phyloP scores from a whole-genome alignment of 805 yeast species.

The Torulaspora gathmanii region DNA sequence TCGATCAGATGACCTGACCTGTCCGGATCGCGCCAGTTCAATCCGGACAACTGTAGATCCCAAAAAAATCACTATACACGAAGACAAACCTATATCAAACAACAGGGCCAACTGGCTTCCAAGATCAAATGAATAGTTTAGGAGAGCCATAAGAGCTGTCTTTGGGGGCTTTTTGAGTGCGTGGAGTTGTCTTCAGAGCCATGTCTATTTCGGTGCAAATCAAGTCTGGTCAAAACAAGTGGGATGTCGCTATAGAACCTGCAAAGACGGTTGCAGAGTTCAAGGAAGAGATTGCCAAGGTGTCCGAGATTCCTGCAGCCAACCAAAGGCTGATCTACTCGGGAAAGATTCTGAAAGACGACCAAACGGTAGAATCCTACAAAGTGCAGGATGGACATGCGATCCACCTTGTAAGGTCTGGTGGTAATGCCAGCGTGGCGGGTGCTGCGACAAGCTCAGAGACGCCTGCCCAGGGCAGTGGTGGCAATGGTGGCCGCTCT shows the following conservation, averaged over 20 bases:
- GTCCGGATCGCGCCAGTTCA: not conserved
- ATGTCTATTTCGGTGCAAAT: constrained; percentile 32
- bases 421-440: constrained; percentile 36
- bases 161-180: not conserved
- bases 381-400: constrained; percentile 84
- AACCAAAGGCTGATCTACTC: constrained; percentile 88
- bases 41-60: not conserved
- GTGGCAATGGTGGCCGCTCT: constrained; percentile 16
- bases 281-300: constrained; percentile 58
- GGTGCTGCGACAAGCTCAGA: constrained; percentile 25
- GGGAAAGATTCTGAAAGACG: constrained; percentile 87
- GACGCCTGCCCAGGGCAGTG: too few relatives aligned
- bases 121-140: not conserved
- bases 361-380: constrained; percentile 66
- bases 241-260: constrained; percentile 54
- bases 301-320: constrained; percentile 63
- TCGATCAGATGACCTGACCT: not conserved
- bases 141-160: not conserved
- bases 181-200: not conserved
- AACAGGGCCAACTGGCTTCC: not conserved
- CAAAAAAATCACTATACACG: not conserved
- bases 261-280: constrained; percentile 59
- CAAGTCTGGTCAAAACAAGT: constrained; percentile 71
- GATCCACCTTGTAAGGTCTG: constrained; percentile 83
- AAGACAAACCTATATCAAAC: constrained; percentile 1